Conservation (phyloP, 164 flowering plant species). For the Stephania japonica region DNA sequence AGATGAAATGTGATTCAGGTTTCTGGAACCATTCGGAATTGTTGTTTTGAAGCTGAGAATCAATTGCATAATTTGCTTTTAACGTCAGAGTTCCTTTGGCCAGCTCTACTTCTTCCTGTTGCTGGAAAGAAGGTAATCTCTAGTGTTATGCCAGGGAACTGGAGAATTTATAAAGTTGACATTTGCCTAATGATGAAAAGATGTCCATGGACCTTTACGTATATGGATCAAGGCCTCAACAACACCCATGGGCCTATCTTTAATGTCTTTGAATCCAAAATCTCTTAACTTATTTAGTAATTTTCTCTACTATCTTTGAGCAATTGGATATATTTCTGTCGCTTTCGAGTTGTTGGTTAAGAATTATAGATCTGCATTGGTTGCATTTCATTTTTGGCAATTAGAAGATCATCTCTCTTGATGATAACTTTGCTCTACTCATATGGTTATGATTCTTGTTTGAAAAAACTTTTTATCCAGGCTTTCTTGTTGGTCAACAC, state of each 20-base stretch:
- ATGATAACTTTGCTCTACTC: not conserved
- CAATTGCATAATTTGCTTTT: slow-evolving; percentile 76
- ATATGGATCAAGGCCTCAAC: not conserved
- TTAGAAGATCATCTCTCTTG: not conserved
- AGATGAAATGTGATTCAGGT: slow-evolving; percentile 32
- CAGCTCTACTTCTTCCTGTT: slow-evolving; percentile 87
- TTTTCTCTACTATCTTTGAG: not conserved
- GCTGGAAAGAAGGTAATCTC: slow-evolving; percentile 72
- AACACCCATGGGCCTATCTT: not conserved
- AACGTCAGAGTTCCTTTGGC: slow-evolving; percentile 96
- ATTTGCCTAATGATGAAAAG: not conserved
- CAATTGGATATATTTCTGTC: not conserved
- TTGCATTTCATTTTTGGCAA: not conserved
- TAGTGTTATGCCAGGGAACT: not conserved
- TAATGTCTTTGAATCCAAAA: not conserved
- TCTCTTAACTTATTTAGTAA: not conserved
- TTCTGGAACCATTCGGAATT: slow-evolving; percentile 83
- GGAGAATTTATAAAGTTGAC: not conserved
- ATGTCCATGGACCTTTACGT: not conserved
- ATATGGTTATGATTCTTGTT: not conserved
- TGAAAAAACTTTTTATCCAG: not conserved
- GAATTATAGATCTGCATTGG: not conserved
- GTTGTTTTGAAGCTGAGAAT: slow-evolving; percentile 92
- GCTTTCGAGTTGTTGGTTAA: not conserved
- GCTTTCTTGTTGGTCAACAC: no score